These are phyloP conservation scores for Globisporangium spinosum DNA, from an alignment of 352 stramenopile genomes.

Conservation along the genomic window DNA sequence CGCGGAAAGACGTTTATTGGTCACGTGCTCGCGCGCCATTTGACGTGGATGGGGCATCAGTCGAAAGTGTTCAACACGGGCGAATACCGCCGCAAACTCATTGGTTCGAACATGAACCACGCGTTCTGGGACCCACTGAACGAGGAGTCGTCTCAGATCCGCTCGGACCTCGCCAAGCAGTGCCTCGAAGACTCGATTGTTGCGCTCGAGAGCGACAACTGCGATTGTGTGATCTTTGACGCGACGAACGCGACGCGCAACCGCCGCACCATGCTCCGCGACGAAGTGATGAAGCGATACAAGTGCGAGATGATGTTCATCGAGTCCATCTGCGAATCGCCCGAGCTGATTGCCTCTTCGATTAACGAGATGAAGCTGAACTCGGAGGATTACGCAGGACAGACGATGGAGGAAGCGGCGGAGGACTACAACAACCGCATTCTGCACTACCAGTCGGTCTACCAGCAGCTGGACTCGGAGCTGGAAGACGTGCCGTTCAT, in stretches of 20 bases:
- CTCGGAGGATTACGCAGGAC: constrained; percentile 67
- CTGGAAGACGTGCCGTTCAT: constrained; percentile 67
- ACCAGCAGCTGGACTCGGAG: constrained; percentile 58
- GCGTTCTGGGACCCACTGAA: constrained; percentile 82
- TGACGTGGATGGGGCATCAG: constrained; percentile 86
- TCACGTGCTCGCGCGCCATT: constrained; percentile 72
- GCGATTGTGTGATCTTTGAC: constrained; percentile 82
- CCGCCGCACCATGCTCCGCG: constrained; percentile 53
- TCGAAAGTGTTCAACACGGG: constrained; percentile 81
- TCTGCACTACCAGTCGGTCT: constrained; percentile 71
- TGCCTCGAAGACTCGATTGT: constrained; percentile 70
- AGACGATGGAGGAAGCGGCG: constrained; percentile 70
- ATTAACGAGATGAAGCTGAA: constrained; percentile 88
- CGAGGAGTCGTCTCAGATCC: constrained; percentile 63
- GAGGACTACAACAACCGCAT: constrained; percentile 79
- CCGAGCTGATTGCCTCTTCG: constrained; percentile 68
- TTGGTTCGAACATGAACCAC: constrained; percentile 70
- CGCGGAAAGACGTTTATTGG: constrained; percentile 86
- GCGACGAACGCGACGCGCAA: constrained; percentile 80
- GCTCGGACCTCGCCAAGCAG: constrained; percentile 60
- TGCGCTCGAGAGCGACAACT: constrained; percentile 58
- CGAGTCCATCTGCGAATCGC: constrained; percentile 73
- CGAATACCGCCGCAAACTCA: constrained; percentile 68
- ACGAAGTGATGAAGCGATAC: constrained; percentile 51
- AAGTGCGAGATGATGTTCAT: constrained; percentile 85